Base-by-base conservation (phyloP, 768 basidiomycete species). In the Macrolepiota albuminosa region DNA sequence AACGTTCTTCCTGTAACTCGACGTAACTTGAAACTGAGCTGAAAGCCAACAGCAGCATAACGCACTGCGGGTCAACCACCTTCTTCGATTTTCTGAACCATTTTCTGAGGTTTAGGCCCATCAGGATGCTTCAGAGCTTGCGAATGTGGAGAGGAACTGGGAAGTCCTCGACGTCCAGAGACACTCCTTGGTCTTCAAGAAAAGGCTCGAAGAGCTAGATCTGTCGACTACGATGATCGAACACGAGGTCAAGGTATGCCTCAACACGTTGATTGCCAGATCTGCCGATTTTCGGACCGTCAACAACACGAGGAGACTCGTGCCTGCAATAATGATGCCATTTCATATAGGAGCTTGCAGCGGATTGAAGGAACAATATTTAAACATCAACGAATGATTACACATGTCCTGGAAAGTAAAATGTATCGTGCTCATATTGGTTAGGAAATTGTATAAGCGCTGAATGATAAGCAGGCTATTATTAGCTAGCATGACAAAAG, bases 41-140 rank as follows among this genome's bases (percentile, higher is more conserved):
- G 36, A 29, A 48, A 37, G 24, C 34, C 11, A 39, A 36, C 51
- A 48, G 40, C 40, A 43, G 11, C 10, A 31, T 60, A 34, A 60
- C 62, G 47, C 56, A 63, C 62, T 46, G 46, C n/a, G 55, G 13
- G 13, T 60, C 55, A 31, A 13, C 50, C n/a, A 16, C 47, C 29
- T 56, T 59, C 37, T 52, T 62, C 29, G 26, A 43, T 55, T 59
- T 62, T 39, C 47, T 51, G 40, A 62, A 59, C 61, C 61, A 62
- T 59, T 56, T 56, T 34, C 47, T 7, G 31, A 54, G 54, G 36
- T 53, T 53, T 45, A 54, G 49, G 29, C 59, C 34, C 57, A 59
- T 56, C 37, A 47, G 39, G 39, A 37, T 10, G 33, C 18, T 54
- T 18, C 29, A 16, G 24, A 54, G 26, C 11, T 31, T n/a, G 7